phyloP scores from a whole-genome alignment of 1,284 basidiomycete species.

The Apiotrichum mycotoxinovorans region DNA sequence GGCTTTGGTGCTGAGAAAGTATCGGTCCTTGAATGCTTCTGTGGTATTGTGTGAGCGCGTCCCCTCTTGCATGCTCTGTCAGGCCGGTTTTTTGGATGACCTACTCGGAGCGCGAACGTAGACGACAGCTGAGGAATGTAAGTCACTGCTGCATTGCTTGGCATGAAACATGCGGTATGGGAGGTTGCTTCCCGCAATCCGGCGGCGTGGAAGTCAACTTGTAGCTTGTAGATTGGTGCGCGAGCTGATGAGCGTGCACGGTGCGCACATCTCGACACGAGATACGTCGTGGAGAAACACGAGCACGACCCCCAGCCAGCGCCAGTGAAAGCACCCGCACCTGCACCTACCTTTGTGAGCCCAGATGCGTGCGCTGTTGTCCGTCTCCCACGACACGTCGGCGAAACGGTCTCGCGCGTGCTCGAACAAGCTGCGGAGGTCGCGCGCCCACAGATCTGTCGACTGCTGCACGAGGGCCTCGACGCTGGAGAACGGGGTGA shows the following conservation, averaged over 20 bases:
- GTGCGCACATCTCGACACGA: too few species aligned
- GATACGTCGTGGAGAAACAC: too few species aligned
- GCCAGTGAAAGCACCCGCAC: neutral
- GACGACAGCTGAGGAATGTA: constrained; percentile 65
- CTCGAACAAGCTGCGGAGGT: constrained; percentile 70
- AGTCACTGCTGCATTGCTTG: neutral
- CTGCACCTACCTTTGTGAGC: constrained; percentile 43
- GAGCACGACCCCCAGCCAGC: neutral
- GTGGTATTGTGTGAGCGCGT: neutral
- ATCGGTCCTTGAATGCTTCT: constrained; percentile 71
- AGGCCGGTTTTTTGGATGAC: neutral
- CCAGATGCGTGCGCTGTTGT: constrained; percentile 52
- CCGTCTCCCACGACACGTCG: constrained; percentile 86
- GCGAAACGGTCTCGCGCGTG: constrained; percentile 79
- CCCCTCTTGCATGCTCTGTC: neutral
- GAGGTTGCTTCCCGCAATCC: neutral
- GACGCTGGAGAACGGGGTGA: constrained; percentile 22
- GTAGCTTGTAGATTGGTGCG: too few species aligned
- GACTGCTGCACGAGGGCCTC: constrained; percentile 35
- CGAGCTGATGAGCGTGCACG: too few species aligned
- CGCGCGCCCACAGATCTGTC: constrained; percentile 63
- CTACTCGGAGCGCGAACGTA: constrained; percentile 78
- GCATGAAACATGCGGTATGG: neutral
- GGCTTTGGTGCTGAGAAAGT: constrained; percentile 55
- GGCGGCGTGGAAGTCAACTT: neutral